These are phyloP conservation scores for Tritrichomonas musculus DNA, from an alignment of 208 protist species.

Conservation along the genomic window DNA sequence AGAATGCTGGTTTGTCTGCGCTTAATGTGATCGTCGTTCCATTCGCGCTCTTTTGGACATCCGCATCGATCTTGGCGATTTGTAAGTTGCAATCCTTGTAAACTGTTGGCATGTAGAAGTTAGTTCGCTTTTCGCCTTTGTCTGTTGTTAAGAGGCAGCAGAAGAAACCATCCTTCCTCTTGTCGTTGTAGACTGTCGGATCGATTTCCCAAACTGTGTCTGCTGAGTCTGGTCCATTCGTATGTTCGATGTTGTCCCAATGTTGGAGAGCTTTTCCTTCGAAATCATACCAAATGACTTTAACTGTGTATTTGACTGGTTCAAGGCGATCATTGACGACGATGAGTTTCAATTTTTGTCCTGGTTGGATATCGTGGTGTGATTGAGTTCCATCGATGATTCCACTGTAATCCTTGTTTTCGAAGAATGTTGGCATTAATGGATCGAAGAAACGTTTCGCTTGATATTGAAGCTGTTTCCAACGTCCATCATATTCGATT, in stretches of 20 bases:
- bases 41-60: background rate
- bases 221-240: too few relatives aligned
- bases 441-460: background rate
- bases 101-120: too few relatives aligned
- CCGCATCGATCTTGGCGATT: background rate
- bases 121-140: too few relatives aligned
- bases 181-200: too few relatives aligned
- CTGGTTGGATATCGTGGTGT: too few relatives aligned
- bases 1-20: background rate
- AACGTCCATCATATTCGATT: background rate
- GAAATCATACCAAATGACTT: background rate
- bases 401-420: too few relatives aligned
- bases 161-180: too few relatives aligned
- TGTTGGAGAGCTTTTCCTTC: background rate
- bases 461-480: slow-evolving; percentile 3
- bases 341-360: too few relatives aligned
- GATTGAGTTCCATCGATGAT: background rate
- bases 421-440: too few relatives aligned
- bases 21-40: background rate
- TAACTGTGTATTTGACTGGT: background rate
- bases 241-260: too few relatives aligned
- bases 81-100: background rate
- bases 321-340: background rate
- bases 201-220: background rate
- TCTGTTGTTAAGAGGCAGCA: background rate